Conservation (phyloP, 352 stramenopile species). For the Phytopythium vexans region DNA sequence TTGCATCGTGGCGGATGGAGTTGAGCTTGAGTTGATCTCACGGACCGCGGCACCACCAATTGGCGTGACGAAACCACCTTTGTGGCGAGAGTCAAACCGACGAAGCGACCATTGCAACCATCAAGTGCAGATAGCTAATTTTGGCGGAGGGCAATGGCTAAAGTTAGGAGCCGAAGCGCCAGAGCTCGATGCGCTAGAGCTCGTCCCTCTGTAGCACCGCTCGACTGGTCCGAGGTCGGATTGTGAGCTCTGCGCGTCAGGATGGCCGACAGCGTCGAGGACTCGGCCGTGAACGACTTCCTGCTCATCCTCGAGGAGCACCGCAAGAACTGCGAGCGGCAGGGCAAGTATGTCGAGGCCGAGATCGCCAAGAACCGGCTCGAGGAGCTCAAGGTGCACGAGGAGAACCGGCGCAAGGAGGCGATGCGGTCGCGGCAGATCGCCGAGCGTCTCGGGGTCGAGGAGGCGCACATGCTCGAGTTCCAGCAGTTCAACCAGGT, state of each 20-base stretch:
- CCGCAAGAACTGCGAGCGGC: conserved; percentile 95
- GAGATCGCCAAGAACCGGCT: conserved; percentile 96
- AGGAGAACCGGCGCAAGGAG: conserved; percentile 93
- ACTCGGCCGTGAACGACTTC: conserved; percentile 84
- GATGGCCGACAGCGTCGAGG: conserved; percentile 62
- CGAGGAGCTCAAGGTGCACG: conserved; percentile 95
- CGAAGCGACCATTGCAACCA: too few relatives aligned
- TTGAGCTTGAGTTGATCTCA: too few relatives aligned
- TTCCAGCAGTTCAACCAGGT: conserved; percentile 97
- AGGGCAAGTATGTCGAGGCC: conserved; percentile 97
- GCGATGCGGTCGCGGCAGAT: conserved; percentile 95
- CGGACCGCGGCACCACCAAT: too few relatives aligned
- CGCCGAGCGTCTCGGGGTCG: conserved; percentile 91
- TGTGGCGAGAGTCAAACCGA: too few relatives aligned
- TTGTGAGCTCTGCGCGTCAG: neutral
- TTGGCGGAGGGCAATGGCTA: too few relatives aligned
- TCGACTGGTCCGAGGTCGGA: conserved; percentile 1
- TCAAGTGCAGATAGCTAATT: too few relatives aligned
- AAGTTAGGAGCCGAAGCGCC: too few relatives aligned
- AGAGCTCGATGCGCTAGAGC: neutral
- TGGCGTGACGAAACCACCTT: too few relatives aligned
- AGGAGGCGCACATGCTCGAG: conserved; percentile 98
- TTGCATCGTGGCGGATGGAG: too few relatives aligned
- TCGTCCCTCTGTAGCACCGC: neutral
- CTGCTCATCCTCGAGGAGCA: conserved; percentile 93